These are phyloP conservation scores for Alternaria alternata DNA, from an alignment of 2,329 filamentous ascomycete genomes.

Conservation along the genomic window DNA sequence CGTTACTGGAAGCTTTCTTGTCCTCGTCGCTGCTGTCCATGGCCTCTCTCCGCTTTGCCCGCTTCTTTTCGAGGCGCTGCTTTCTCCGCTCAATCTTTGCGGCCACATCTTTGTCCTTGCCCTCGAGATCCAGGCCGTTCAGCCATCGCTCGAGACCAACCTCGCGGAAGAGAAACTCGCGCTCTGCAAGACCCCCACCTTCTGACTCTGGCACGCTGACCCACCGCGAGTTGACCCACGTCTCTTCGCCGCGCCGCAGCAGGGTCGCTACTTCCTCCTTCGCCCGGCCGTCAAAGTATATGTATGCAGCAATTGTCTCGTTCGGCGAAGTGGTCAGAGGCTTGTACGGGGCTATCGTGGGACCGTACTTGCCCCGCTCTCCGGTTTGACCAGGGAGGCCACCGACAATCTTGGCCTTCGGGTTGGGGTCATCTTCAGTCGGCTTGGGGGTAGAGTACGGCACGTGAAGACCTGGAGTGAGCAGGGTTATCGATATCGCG, in stretches of 20 bases:
- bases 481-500: constrained; percentile 95
- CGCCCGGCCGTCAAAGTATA: constrained; percentile 94
- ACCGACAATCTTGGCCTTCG: constrained; percentile 82
- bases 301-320: constrained; percentile 97
- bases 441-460: constrained; percentile 91
- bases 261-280: constrained; percentile 98
- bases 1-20: constrained; percentile 52
- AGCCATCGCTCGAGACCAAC: constrained; percentile 96
- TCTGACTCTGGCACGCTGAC: constrained; percentile 91
- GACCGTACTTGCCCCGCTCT: constrained; percentile 62
- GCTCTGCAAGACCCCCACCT: constrained; percentile 91
- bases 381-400: constrained; percentile 65
- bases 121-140: constrained; percentile 93
- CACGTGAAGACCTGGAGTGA: constrained; percentile 86
- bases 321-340: constrained; percentile 92
- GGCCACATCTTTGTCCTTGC: constrained; percentile 76
- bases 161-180: constrained; percentile 96
- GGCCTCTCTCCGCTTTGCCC: constrained; percentile 75
- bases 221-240: constrained; percentile 99
- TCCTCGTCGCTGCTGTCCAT: constrained; percentile 60
- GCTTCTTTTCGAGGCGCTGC: constrained; percentile 80
- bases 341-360: constrained; percentile 81
- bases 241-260: constrained; percentile 91
- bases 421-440: constrained; percentile 77
- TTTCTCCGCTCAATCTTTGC: constrained; percentile 74